A percentile compares a stretch with the other conserved stretches of the same genome.
phyloP scores from a whole-genome alignment of 805 yeast genomes.

The Yamadazyma laniorum region DNA sequence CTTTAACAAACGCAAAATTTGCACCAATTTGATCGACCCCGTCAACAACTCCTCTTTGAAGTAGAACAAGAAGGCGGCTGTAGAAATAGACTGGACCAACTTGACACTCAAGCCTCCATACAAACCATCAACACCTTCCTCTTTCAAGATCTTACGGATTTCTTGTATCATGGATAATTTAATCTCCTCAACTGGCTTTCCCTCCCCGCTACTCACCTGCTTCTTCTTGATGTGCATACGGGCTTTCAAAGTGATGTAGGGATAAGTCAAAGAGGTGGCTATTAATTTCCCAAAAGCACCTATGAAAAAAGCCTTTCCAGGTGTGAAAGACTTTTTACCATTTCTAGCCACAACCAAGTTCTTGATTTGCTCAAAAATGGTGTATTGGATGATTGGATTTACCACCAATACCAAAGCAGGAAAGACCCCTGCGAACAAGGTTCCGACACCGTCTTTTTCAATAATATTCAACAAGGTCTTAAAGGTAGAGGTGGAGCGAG shows the following conservation, averaged over 20 bases:
- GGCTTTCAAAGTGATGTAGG: conserved; percentile 84
- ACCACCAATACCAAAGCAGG: conserved; percentile 85
- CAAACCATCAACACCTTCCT: conserved; percentile 74
- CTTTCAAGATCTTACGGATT: conserved; percentile 55
- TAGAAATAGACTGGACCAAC: conserved; percentile 76
- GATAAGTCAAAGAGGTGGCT: conserved; percentile 89
- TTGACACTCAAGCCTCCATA: conserved; percentile 82
- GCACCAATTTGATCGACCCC: conserved; percentile 55
- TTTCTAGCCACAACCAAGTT: conserved; percentile 57
- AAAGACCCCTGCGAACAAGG: conserved; percentile 79
- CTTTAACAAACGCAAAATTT: conserved; percentile 31
- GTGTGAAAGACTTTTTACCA: conserved; percentile 50
- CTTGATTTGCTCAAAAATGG: conserved; percentile 83
- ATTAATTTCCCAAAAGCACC: conserved; percentile 89
- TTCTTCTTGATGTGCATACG: conserved; percentile 74
- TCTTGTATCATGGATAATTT: conserved; percentile 46
- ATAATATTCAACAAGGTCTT: conserved; percentile 60
- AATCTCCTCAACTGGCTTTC: conserved; percentile 15
- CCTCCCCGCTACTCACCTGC: conserved; percentile 16
- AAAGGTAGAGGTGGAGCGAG: conserved; percentile 40
- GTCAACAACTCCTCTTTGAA: conserved; percentile 82
- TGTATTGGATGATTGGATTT: conserved; percentile 90
- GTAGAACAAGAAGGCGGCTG: conserved; percentile 87
- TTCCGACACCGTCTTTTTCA: conserved; percentile 64
- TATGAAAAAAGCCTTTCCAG: conserved; percentile 75